Evolutionary conservation across 2,329 filamentous ascomycete species (phyloP), one percentile per base, ranked within the genome.

Genomic region (Zymoseptoria passerinii): DNA sequence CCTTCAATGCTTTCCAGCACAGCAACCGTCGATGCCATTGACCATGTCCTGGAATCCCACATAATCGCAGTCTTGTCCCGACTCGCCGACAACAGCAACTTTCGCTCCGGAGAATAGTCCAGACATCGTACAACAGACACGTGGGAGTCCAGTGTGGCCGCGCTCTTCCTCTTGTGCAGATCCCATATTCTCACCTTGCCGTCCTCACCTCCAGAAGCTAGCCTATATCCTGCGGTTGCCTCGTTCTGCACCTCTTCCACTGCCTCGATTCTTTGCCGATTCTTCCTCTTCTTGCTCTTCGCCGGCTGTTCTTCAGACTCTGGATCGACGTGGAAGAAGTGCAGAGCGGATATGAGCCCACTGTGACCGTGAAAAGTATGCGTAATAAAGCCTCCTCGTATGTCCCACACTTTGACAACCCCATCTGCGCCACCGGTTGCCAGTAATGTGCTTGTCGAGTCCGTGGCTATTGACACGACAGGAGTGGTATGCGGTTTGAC

Each of bases 401-500:
- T 90, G 74, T 99, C 94, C 92, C 92, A 99, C 55, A 99, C 87
- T 74, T 99, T 99, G 67, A 97, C 89, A 0, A 88, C 84, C 23
- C 94, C 94, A 71, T 99, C 94, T 3, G 94, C 92, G 53, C 89
- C 90, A 62, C 95, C 94, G 16, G 92, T 97, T 16, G 92, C 94
- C 50, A 99, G 80, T 10, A 99, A 78, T 1, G 92, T 95, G 68
- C 92, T 88, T 1, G 92, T 96, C 56, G 84, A 81, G 72, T 99
- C 94, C 61, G 94, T 85, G 1, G 90, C 86, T 13, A 92, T 80
- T 8, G 92, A 90, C 1, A 96, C 86, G 1, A 97, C 91, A 0
- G 95, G 94, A 2, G 92, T 92, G 0, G 85, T 82, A 71, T 97
- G 94, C 7, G 94, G 91, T 73, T 96, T 96, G 29, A 96, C 75